These are phyloP conservation scores for Chlamydomonas eustigma DNA, from an alignment of 139 green algal species.

Conservation along the genomic window DNA sequence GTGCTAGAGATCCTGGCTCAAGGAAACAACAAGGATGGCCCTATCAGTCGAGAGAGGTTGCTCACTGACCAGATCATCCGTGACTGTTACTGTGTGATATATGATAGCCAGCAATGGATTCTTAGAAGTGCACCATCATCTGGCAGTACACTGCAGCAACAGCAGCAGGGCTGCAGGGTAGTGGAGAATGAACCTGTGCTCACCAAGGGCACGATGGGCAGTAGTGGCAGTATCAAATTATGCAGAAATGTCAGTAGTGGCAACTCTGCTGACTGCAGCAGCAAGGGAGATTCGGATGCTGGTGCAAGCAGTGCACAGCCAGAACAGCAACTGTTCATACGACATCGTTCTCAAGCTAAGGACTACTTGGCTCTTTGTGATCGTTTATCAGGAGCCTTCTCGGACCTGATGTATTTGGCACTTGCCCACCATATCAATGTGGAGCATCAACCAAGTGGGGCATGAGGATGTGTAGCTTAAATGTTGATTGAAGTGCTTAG, in stretches of 20 bases:
- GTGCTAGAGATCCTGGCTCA: background rate
- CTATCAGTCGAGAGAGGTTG: no score
- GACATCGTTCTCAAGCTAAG: background rate
- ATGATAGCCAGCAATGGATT: background rate
- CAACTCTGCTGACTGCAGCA: background rate
- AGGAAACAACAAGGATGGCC: no score
- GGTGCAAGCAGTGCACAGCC: background rate
- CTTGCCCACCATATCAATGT: conserved; percentile 5
- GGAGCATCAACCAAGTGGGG: conserved; percentile 4
- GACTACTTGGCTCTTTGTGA: background rate
- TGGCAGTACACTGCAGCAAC: no score
- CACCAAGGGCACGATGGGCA: no score
- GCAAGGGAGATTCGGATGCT: background rate
- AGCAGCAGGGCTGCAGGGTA: no score
- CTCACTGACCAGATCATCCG: background rate
- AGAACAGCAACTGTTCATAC: background rate
- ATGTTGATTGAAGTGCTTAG: no score
- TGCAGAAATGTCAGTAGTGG: no score
- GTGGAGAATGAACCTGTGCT: no score
- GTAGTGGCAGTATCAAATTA: no score
- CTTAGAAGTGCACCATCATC: background rate
- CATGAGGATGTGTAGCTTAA: no score
- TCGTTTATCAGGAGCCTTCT: background rate
- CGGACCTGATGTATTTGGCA: conserved; percentile 9
- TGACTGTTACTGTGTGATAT: background rate